Evolutionary conservation across 169 alveolate species (phyloP).

Genomic region (Plasmodium inui): DNA sequence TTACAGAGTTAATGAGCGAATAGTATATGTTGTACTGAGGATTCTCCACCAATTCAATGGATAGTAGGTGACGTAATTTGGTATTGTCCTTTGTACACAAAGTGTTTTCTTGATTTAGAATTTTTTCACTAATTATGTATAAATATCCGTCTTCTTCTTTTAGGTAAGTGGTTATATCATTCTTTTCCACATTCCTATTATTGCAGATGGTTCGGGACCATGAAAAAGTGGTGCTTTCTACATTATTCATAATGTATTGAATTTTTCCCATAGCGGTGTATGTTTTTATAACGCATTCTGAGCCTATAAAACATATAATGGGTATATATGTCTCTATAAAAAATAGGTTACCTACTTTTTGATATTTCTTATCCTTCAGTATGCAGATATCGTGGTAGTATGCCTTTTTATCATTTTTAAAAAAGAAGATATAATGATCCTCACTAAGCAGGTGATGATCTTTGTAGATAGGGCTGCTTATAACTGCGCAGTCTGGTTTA

Average conservation of each 20-base stretch:
- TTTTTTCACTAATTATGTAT: slow-evolving; percentile 35
- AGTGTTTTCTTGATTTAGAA: slow-evolving; percentile 24
- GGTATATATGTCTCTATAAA: slow-evolving; percentile 33
- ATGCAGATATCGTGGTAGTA: slow-evolving; percentile 34
- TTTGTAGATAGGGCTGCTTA: slow-evolving; percentile 8
- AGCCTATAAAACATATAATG: slow-evolving; percentile 31
- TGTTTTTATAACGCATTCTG: slow-evolving; percentile 21
- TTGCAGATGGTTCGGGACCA: slow-evolving; percentile 26
- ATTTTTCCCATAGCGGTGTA: slow-evolving; percentile 11
- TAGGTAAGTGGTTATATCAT: not conserved
- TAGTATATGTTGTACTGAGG: slow-evolving; percentile 33
- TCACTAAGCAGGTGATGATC: slow-evolving; percentile 1
- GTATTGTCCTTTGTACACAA: slow-evolving; percentile 22
- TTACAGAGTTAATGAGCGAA: slow-evolving; percentile 21
- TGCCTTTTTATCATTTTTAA: not conserved
- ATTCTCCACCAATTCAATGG: not conserved
- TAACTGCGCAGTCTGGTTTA: slow-evolving; percentile 22
- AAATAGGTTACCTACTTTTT: slow-evolving; percentile 27
- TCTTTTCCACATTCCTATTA: not conserved
- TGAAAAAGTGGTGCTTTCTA: slow-evolving; percentile 21
- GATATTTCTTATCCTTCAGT: slow-evolving; percentile 18
- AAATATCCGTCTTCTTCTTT: slow-evolving; percentile 21
- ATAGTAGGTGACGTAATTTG: slow-evolving; percentile 5
- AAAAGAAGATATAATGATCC: slow-evolving; percentile 33
- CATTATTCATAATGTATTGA: not conserved